These are phyloP conservation scores for Diatrype stigma DNA, from an alignment of 2,329 filamentous ascomycete genomes.

Conservation along the genomic window DNA sequence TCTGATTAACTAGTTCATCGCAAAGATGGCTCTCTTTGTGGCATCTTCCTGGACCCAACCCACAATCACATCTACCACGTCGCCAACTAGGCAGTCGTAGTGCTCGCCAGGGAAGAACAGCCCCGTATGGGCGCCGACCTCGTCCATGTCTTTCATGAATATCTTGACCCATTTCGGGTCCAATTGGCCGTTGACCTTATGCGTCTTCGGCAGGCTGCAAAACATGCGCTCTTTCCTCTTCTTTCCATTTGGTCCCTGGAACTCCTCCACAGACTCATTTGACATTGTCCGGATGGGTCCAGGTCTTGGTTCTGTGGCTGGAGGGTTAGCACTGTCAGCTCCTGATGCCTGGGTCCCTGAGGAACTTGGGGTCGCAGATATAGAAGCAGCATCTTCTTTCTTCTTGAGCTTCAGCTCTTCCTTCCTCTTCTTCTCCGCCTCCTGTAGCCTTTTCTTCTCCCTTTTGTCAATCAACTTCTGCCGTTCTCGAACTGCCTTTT, in stretches of 20 bases:
- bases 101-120: slow-evolving; percentile 71
- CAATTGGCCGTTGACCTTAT: slow-evolving; percentile 45
- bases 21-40: slow-evolving; percentile 37
- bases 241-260: slow-evolving; percentile 11
- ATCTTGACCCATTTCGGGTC: slow-evolving; percentile 76
- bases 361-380: not conserved
- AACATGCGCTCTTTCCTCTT: slow-evolving; percentile 65
- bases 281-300: not conserved
- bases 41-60: slow-evolving; percentile 66
- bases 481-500: slow-evolving; percentile 59
- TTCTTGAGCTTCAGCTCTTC: slow-evolving; percentile 31
- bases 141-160: slow-evolving; percentile 78
- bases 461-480: slow-evolving; percentile 56
- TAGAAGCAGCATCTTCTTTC: slow-evolving; percentile 14
- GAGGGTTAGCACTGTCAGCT: not conserved
- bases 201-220: slow-evolving; percentile 60
- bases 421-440: slow-evolving; percentile 37
- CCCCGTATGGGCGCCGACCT: slow-evolving; percentile 80
- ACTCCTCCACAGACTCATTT: not conserved
- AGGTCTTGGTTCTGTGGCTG: slow-evolving; percentile 1
- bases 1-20: slow-evolving; percentile 2
- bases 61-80: slow-evolving; percentile 63
- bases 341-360: not conserved
- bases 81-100: slow-evolving; percentile 73
- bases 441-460: slow-evolving; percentile 40